Base-by-base conservation (phyloP, 208 protist genomes). In the Wallacemonas collosoma region DNA sequence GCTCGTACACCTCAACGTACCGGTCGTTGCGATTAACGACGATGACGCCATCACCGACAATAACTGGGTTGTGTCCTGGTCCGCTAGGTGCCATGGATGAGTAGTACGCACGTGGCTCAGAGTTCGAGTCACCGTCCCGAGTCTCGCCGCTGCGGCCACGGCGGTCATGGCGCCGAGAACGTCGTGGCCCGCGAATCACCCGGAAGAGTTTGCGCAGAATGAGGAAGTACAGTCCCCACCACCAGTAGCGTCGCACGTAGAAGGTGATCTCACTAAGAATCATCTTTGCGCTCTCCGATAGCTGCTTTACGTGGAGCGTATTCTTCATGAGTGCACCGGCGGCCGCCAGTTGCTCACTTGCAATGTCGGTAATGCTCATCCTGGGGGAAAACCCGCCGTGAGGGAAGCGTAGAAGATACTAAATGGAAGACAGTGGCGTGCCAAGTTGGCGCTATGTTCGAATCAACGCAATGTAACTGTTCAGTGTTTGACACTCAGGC, bases 1-100 rank as follows among this genome's bases (percentile, higher is more conserved):
- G 77, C 60, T 86, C 81, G 51, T 90, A 90, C 41, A 90, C 80
- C 48, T 90, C 85, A 2, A 90, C 73, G 45, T 85, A 90, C 6
- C 85, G 69, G 44, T 87, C 80, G 53, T 83, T 81, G 35, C 85
- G 85, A 60, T 90, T 87, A 8, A 90, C 68, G 50, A 90, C 78
- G 39, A 90, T 85, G 48, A 87, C 76, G 14, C 77, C 82, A 55
- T 87, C 85, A n/a, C 74, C 71, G 9, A 85, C 74, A 39, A 90
- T 75, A 39, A 85, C 71, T 38, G 82, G 79, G 47, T 85, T 81
- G 2, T 57, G 70, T 0, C 63, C 40, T 0, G 74, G 78, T 3
- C 41, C 40, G 17, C 60, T 15, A 15, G 11, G 60, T 3, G 60
- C 38, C 12, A 41, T 65, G 60, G 60, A 65, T 4, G 60, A 65